These are phyloP conservation scores for Saturnispora serradocipensis DNA, from an alignment of 805 yeast species.

Conservation along the genomic window DNA sequence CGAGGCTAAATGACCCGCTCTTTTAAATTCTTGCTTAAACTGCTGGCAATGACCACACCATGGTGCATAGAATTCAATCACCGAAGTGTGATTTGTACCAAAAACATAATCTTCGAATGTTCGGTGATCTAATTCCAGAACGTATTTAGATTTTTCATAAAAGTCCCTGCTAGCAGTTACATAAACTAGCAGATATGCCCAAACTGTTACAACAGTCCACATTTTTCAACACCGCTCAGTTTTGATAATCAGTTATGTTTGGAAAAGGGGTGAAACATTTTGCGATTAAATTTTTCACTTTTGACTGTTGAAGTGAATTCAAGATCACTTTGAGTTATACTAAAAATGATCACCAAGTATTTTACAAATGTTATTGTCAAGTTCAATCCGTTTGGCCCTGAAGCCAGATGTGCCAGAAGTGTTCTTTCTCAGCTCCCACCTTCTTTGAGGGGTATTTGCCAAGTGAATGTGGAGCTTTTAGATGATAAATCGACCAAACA, in stretches of 20 bases:
- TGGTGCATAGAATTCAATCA: conserved; percentile 90
- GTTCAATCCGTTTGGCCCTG: conserved; percentile 68
- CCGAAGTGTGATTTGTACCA: conserved; percentile 63
- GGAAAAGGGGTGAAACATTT: neutral
- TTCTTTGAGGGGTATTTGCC: conserved; percentile 48
- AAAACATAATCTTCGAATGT: conserved; percentile 61
- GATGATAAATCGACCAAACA: conserved; percentile 33
- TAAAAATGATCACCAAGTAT: conserved; percentile 77
- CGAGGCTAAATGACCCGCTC: conserved; percentile 52
- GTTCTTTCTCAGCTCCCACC: conserved; percentile 79
- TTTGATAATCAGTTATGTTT: neutral
- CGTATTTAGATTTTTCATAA: conserved; percentile 19
- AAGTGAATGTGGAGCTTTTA: conserved; percentile 58
- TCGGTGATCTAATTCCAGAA: conserved; percentile 21
- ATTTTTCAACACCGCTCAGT: neutral
- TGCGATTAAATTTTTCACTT: neutral
- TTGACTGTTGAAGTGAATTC: neutral
- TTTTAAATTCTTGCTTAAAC: conserved; percentile 53
- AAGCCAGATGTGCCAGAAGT: conserved; percentile 72
- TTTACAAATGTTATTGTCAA: conserved; percentile 67
- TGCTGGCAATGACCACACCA: conserved; percentile 95
- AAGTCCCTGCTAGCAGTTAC: conserved; percentile 9
- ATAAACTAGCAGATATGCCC: neutral
- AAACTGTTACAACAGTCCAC: neutral
- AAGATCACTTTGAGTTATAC: neutral